A percentile compares a stretch with the other conserved stretches of the same genome.
Conservation (phyloP, 2,329 filamentous ascomycete genomes). For the Colletotrichum sp. region DNA sequence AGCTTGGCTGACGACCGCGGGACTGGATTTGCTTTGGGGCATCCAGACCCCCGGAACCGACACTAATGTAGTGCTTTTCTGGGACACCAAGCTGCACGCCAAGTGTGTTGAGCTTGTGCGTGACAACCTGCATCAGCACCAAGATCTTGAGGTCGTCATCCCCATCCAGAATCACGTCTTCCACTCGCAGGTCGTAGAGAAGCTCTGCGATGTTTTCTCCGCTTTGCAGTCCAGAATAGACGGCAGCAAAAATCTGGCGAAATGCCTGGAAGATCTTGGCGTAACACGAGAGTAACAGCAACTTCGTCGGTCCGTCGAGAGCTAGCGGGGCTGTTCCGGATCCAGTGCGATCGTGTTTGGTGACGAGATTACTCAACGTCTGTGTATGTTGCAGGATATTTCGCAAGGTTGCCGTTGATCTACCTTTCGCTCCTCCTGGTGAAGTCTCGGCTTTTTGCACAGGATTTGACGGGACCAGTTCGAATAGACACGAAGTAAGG, state of each 20-base stretch:
- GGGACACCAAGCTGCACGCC: background rate
- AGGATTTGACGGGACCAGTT: background rate
- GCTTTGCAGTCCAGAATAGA: background rate
- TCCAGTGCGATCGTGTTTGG: background rate
- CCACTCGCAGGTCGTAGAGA: background rate
- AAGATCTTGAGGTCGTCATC: background rate
- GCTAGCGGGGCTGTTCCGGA: background rate
- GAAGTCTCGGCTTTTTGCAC: background rate
- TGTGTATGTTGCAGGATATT: background rate
- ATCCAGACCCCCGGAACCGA: background rate
- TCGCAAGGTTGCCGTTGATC: background rate
- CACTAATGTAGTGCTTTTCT: background rate
- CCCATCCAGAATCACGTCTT: background rate
- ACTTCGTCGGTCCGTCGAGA: background rate
- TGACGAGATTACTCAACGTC: background rate
- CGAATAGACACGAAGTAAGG: background rate
- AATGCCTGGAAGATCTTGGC: background rate
- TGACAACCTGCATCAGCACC: background rate
- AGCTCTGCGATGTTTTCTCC: background rate
- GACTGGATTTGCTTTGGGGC: background rate
- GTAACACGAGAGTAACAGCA: background rate
- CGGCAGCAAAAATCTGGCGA: background rate
- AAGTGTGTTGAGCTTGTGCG: background rate
- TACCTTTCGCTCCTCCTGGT: background rate
- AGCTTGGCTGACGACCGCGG: background rate